Percentiles rank a stretch among this genome's conserved stretches.
These are phyloP conservation scores for Phyllosticta citriasiana DNA, from an alignment of 2,329 filamentous ascomycete species.

Conservation along the genomic window DNA sequence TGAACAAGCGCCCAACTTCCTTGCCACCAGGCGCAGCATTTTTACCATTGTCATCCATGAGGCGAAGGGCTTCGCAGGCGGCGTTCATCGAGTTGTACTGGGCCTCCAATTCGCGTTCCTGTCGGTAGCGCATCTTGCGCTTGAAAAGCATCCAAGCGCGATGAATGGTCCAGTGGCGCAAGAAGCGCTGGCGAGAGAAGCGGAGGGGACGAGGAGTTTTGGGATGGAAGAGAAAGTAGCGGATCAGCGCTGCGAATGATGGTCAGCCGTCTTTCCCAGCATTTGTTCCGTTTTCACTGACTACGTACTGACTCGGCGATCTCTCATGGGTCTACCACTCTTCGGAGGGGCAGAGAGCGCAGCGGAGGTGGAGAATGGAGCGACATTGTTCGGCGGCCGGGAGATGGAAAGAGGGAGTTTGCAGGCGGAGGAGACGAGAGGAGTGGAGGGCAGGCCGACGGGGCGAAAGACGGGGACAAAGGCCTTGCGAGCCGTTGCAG, in stretches of 20 bases:
- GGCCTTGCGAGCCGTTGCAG: constrained; percentile 1
- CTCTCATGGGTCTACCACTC: constrained; percentile 3
- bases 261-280: neutral
- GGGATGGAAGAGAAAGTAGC: constrained; percentile 61
- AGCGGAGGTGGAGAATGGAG: constrained; percentile 10
- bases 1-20: constrained; percentile 65
- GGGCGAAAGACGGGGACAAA: constrained; percentile 10
- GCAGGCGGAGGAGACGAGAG: neutral
- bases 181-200: constrained; percentile 74
- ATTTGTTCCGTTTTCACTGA: constrained; percentile 10
- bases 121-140: constrained; percentile 53
- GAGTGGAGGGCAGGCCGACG: neutral
- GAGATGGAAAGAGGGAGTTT: constrained; percentile 2
- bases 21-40: constrained; percentile 36
- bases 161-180: constrained; percentile 98
- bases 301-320: constrained; percentile 11
- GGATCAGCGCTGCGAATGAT: constrained; percentile 46
- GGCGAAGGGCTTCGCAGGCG: constrained; percentile 74
- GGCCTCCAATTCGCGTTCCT: constrained; percentile 63
- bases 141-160: constrained; percentile 83
- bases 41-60: constrained; percentile 36
- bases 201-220: constrained; percentile 66
- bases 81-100: constrained; percentile 72
- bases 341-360: constrained; percentile 2
- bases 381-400: constrained; percentile 1